Evolutionary conservation across 2,329 filamentous ascomycete species (phyloP).

Genomic region (Beauveria varroae): DNA sequence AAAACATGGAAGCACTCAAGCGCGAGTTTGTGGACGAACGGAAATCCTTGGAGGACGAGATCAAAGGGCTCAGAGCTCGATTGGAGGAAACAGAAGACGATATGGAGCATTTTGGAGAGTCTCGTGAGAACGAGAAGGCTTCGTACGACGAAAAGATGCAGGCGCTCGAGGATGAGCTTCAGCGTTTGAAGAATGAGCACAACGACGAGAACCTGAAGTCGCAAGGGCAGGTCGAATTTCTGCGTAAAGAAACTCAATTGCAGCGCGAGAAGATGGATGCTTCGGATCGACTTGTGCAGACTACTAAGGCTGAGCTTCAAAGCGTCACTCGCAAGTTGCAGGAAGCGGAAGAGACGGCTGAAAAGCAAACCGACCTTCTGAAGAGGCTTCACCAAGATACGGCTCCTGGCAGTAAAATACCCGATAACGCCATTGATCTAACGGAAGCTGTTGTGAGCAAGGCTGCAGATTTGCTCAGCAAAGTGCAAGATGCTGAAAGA

Average conservation of each 20-base stretch:
- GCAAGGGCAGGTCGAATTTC: slow-evolving; percentile 55
- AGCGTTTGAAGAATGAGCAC: slow-evolving; percentile 51
- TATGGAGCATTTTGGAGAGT: slow-evolving; percentile 75
- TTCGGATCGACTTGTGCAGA: slow-evolving; percentile 51
- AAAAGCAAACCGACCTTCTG: slow-evolving; percentile 46
- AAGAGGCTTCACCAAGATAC: slow-evolving; percentile 53
- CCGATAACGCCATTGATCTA: slow-evolving; percentile 50
- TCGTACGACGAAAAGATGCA: slow-evolving; percentile 61
- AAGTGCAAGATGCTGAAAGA: slow-evolving; percentile 51
- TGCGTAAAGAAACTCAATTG: slow-evolving; percentile 52
- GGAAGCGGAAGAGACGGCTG: slow-evolving; percentile 42
- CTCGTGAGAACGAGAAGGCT: slow-evolving; percentile 72
- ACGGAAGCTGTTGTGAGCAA: slow-evolving; percentile 52
- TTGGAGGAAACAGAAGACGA: slow-evolving; percentile 90
- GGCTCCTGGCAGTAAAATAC: slow-evolving; percentile 42
- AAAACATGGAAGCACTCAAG: slow-evolving; percentile 89
- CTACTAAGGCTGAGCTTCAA: slow-evolving; percentile 46
- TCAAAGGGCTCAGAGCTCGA: slow-evolving; percentile 65
- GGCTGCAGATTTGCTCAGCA: slow-evolving; percentile 52
- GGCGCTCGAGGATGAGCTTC: slow-evolving; percentile 63
- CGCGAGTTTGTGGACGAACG: slow-evolving; percentile 81
- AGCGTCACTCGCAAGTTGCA: slow-evolving; percentile 43
- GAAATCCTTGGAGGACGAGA: slow-evolving; percentile 73
- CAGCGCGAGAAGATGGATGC: slow-evolving; percentile 53
- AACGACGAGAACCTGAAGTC: slow-evolving; percentile 50